phyloP scores from a whole-genome alignment of 352 stramenopile species.

The Pythium myriotylum region DNA sequence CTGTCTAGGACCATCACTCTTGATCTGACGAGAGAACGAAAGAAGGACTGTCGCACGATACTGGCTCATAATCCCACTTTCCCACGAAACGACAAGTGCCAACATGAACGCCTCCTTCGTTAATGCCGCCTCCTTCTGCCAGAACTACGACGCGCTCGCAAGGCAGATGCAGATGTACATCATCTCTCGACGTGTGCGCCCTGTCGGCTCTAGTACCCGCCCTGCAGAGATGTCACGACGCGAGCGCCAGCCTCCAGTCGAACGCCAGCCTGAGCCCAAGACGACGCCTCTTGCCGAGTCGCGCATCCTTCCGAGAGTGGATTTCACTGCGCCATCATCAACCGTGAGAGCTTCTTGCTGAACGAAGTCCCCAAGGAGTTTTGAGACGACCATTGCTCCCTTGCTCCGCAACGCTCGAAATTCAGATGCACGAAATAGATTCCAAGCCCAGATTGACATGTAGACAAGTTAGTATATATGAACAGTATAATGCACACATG shows the following conservation, averaged over 20 bases:
- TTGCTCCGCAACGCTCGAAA: too few relatives aligned
- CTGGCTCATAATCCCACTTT: conserved; percentile 1
- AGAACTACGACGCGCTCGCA: conserved; percentile 14
- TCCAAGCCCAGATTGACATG: too few relatives aligned
- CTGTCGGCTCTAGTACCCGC: neutral
- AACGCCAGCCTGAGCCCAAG: neutral
- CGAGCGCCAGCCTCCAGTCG: neutral
- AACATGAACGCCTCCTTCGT: conserved; percentile 17
- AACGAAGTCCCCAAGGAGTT: too few relatives aligned
- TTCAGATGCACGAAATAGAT: too few relatives aligned
- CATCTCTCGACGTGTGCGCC: conserved; percentile 15
- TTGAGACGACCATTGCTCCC: too few relatives aligned
- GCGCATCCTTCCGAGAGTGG: too few relatives aligned
- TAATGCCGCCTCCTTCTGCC: conserved; percentile 13
- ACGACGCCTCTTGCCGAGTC: too few relatives aligned
- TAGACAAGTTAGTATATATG: too few relatives aligned
- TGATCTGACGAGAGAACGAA: neutral
- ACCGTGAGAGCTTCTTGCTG: too few relatives aligned
- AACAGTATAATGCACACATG: too few relatives aligned
- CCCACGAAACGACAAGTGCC: neutral
- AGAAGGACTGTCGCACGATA: neutral
- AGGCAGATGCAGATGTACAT: conserved; percentile 8
- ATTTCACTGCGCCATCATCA: too few relatives aligned
- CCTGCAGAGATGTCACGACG: neutral
- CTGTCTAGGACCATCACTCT: conserved; percentile 1